These are phyloP conservation scores for Cutaneotrichosporon cyanovorans DNA, from an alignment of 1,284 basidiomycete genomes.

Conservation along the genomic window DNA sequence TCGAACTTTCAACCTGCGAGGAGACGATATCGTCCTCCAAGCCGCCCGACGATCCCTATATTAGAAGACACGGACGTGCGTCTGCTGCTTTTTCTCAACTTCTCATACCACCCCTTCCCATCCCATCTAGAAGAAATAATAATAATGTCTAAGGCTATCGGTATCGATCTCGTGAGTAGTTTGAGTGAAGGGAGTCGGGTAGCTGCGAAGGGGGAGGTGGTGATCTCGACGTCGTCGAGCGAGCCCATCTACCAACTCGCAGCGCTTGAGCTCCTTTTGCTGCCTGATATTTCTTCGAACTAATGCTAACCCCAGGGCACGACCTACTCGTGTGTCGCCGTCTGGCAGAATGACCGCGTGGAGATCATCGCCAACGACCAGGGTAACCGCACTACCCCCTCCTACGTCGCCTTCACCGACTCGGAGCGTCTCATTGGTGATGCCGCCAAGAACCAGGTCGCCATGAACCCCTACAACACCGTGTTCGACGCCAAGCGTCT, in stretches of 20 bases:
- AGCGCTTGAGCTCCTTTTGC: neutral
- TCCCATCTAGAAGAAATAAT: neutral
- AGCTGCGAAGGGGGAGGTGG: too few relatives aligned
- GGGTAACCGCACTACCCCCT: constrained; percentile 93
- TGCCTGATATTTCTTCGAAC: neutral
- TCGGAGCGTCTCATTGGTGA: constrained; percentile 64
- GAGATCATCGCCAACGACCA: constrained; percentile 59
- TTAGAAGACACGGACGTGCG: too few relatives aligned
- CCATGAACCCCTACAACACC: constrained; percentile 53
- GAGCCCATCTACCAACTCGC: neutral
- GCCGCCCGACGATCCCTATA: too few relatives aligned
- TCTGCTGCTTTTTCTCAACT: neutral
- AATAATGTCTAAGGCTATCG: constrained; percentile 4
- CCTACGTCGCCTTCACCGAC: constrained; percentile 88
- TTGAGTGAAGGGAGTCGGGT: too few relatives aligned
- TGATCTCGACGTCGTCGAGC: neutral
- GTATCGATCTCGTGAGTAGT: constrained; percentile 2
- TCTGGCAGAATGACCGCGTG: constrained; percentile 97
- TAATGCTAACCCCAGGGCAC: constrained; percentile 51
- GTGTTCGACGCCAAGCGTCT: constrained; percentile 86
- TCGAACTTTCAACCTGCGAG: too few relatives aligned
- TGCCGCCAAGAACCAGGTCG: constrained; percentile 57
- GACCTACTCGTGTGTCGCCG: constrained; percentile 70
- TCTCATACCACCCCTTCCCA: neutral
- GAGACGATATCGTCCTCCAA: too few relatives aligned